A percentile compares a stretch with the other conserved stretches of the same genome.
Evolutionary conservation across 345 rosid genomes (phyloP).

Genomic region (Brassica rapa): DNA sequence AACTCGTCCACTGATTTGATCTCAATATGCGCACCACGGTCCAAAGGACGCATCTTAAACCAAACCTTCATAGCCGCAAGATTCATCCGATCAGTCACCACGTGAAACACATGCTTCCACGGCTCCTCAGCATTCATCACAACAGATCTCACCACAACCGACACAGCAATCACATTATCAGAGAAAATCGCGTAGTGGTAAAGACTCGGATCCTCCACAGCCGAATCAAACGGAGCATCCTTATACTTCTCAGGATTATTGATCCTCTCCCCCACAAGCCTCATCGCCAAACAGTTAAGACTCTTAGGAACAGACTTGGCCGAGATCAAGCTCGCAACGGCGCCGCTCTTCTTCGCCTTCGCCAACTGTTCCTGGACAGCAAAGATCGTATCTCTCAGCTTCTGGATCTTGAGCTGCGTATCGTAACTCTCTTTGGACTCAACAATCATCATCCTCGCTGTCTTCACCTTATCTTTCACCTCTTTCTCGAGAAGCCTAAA

Average conservation of each 20-base stretch:
- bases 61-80: slow-evolving; percentile 94
- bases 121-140: slow-evolving; percentile 67
- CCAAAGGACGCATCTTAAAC: slow-evolving; percentile 90
- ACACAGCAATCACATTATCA: slow-evolving; percentile 85
- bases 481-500: slow-evolving; percentile 84
- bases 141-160: slow-evolving; percentile 86
- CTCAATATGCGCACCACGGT: slow-evolving; percentile 75
- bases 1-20: slow-evolving; percentile 77
- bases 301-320: slow-evolving; percentile 88
- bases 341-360: slow-evolving; percentile 91
- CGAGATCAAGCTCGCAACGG: slow-evolving; percentile 71
- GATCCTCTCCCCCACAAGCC: slow-evolving; percentile 87
- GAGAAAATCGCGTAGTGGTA: slow-evolving; percentile 83
- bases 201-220: slow-evolving; percentile 72
- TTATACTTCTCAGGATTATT: slow-evolving; percentile 68
- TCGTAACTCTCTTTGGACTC: slow-evolving; percentile 89
- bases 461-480: slow-evolving; percentile 82
- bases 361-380: slow-evolving; percentile 74
- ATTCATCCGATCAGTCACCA: slow-evolving; percentile 61
- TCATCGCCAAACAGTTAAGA: slow-evolving; percentile 92
- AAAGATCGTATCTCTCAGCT: slow-evolving; percentile 83
- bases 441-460: slow-evolving; percentile 63
- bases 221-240: slow-evolving; percentile 56
- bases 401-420: slow-evolving; percentile 90
- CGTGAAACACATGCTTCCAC: background rate